A percentile compares a stretch with the other conserved stretches of the same genome.
phyloP scores from a whole-genome alignment of 2,329 filamentous ascomycete species.

The Aspergillus glaucus region DNA sequence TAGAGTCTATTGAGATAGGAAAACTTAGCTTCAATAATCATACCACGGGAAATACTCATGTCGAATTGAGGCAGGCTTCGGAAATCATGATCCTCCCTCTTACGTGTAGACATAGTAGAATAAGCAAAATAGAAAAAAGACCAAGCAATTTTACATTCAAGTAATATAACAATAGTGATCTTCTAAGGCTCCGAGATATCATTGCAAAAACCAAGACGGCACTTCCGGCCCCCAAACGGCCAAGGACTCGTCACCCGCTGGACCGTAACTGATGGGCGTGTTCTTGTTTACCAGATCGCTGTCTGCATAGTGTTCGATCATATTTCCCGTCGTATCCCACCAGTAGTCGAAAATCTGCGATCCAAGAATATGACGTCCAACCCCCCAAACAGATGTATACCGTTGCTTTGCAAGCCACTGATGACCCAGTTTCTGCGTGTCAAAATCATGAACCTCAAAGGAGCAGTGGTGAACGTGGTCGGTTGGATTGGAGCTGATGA shows the following conservation, averaged over 20 bases:
- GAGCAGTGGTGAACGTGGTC: conserved; percentile 45
- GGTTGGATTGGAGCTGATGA: conserved; percentile 32
- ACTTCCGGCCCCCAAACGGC: conserved; percentile 33
- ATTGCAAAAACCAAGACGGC: conserved; percentile 27
- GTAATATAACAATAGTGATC: no score
- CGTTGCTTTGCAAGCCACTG: conserved; percentile 44
- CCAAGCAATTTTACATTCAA: no score
- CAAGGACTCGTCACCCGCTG: conserved; percentile 26
- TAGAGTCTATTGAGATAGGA: no score
- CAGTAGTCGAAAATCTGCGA: conserved; percentile 15
- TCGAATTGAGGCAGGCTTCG: no score
- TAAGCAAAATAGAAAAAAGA: no score
- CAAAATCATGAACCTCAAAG: conserved; percentile 50
- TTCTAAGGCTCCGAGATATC: background rate
- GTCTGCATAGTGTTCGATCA: conserved; percentile 15
- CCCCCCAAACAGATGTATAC: conserved; percentile 29
- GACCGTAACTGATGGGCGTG: conserved; percentile 28
- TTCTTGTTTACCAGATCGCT: conserved; percentile 7
- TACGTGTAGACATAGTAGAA: no score
- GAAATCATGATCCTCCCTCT: no score
- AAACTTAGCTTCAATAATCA: no score
- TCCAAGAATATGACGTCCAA: conserved; percentile 12
- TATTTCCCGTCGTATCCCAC: conserved; percentile 10
- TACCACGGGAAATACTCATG: no score
- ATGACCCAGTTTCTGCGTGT: conserved; percentile 48